Conservation (phyloP, 441 rosid species). For the Dalechampia spathulata region DNA sequence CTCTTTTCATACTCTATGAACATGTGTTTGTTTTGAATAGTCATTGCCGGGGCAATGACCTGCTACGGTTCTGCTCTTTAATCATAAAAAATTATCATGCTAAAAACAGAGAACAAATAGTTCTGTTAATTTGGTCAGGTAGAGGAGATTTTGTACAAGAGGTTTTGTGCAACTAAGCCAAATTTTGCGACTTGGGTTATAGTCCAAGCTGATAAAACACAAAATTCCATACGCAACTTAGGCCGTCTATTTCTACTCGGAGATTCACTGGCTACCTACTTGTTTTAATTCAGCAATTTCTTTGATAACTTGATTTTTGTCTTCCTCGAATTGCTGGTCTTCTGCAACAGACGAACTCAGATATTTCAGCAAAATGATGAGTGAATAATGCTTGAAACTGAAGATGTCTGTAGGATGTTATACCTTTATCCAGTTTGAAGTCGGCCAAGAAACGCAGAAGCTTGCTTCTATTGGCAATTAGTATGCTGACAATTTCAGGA, state of each 20-base stretch:
- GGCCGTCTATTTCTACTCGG: neutral
- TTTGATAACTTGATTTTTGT: constrained; percentile 79
- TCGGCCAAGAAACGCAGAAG: constrained; percentile 89
- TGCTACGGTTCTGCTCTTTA: too few species aligned
- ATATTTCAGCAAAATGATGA: too few species aligned
- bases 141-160: constrained; percentile 1
- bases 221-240: neutral
- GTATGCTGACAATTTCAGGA: constrained; percentile 67
- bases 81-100: too few species aligned
- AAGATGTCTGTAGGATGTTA: neutral
- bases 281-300: constrained; percentile 47
- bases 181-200: neutral
- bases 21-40: too few species aligned
- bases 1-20: too few species aligned
- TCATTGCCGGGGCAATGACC: too few species aligned
- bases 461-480: constrained; percentile 80
- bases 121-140: too few species aligned
- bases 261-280: neutral
- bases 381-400: too few species aligned
- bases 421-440: constrained; percentile 86
- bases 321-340: constrained; percentile 92
- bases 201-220: neutral
- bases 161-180: neutral
- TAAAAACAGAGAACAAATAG: too few species aligned
- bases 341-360: constrained; percentile 48